Conservation (phyloP, 352 stramenopile genomes). For the Phytopythium vexans region DNA sequence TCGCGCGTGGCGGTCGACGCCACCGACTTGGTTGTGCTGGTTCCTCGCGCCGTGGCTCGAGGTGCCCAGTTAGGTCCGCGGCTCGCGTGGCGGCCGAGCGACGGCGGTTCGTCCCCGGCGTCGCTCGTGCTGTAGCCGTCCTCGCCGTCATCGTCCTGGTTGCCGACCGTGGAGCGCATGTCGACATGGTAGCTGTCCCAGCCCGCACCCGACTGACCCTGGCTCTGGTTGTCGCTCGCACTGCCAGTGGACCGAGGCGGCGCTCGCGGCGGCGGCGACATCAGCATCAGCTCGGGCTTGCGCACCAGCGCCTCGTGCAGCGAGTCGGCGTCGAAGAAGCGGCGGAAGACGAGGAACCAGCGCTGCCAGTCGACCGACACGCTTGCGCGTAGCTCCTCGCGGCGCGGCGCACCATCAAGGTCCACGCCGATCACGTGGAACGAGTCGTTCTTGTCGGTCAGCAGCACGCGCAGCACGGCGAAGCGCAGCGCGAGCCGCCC, state of each 20-base stretch:
- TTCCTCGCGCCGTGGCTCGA: no score
- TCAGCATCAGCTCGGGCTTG: constrained; percentile 34
- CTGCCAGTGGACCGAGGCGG: constrained; percentile 8
- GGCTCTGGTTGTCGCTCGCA: constrained; percentile 1
- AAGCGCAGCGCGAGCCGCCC: constrained; percentile 41
- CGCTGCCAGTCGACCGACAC: constrained; percentile 31
- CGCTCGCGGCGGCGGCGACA: constrained; percentile 9
- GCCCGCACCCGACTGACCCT: background rate
- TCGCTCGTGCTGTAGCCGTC: no score
- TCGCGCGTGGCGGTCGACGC: constrained; percentile 3
- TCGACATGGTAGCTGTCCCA: no score
- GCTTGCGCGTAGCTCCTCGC: constrained; percentile 43
- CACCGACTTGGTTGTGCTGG: background rate
- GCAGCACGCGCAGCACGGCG: constrained; percentile 39
- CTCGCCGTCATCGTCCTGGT: no score
- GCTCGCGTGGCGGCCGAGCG: no score
- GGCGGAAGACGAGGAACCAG: constrained; percentile 47
- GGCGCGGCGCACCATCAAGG: constrained; percentile 29
- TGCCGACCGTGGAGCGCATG: no score
- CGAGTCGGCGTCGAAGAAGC: constrained; percentile 39
- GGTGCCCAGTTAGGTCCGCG: no score
- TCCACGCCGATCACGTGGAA: constrained; percentile 56
- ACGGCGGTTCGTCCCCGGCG: no score
- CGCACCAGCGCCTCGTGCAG: constrained; percentile 31
- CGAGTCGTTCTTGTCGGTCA: constrained; percentile 43